These are phyloP conservation scores for Mediolabrus comicus DNA, from an alignment of 108 stramenopile species.

Conservation along the genomic window DNA sequence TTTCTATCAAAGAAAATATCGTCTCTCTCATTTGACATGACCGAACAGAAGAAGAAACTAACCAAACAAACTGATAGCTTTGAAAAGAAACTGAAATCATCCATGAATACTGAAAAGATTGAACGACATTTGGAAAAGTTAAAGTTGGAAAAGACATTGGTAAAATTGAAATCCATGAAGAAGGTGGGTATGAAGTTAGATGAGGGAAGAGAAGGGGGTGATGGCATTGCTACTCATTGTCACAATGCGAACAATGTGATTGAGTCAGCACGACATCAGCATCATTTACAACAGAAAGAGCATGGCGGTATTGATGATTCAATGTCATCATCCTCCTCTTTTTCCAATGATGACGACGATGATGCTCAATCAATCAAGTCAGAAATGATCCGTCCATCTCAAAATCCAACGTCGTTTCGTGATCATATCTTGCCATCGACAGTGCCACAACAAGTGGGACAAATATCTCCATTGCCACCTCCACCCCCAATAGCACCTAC, in stretches of 20 bases:
- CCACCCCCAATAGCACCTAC: not conserved
- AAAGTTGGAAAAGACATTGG: slow-evolving; percentile 19
- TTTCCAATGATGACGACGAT: not conserved
- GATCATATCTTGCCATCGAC: not conserved
- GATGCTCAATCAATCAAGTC: not conserved
- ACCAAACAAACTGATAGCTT: slow-evolving; percentile 1
- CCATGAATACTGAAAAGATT: slow-evolving; percentile 15
- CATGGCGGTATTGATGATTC: not conserved
- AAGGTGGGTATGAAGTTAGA: not conserved
- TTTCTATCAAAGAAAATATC: not conserved
- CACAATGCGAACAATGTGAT: not conserved
- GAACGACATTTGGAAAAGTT: slow-evolving; percentile 27
- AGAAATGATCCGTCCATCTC: not conserved
- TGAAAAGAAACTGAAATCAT: not conserved
- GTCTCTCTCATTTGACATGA: not conserved
- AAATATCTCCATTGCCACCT: not conserved
- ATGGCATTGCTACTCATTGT: not conserved
- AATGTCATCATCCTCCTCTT: not conserved
- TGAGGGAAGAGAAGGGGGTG: not conserved
- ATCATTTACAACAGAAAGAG: not conserved
- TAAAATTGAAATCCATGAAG: slow-evolving; percentile 27
- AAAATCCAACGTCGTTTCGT: not conserved
- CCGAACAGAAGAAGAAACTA: slow-evolving; percentile 15
- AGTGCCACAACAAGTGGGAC: no score
- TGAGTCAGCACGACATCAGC: not conserved